A percentile compares a stretch with the other conserved stretches of the same genome.
These are phyloP conservation scores for Mortierella sp. DNA, from an alignment of 371 early-diverging fungal genomes.

Conservation along the genomic window DNA sequence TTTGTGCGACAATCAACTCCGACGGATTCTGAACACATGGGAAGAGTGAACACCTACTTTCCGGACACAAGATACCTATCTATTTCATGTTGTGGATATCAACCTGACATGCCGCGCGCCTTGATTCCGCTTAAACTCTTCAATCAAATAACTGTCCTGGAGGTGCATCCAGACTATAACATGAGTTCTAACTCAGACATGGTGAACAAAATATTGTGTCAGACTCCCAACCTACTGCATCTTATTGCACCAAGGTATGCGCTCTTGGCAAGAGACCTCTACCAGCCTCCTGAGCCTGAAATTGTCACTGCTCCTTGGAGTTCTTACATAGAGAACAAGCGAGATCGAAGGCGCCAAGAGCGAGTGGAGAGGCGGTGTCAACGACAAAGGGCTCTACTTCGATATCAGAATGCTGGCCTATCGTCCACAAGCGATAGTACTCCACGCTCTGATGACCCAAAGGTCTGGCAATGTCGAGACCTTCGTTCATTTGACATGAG, in stretches of 20 bases:
- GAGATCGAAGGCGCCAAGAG: constrained; percentile 14
- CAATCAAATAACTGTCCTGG: no score
- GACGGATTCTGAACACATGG: neutral
- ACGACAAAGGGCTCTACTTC: constrained; percentile 19
- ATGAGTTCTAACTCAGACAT: neutral
- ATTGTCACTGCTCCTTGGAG: neutral
- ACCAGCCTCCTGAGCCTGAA: neutral
- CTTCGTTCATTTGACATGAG: constrained; percentile 17
- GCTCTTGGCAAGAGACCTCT: neutral
- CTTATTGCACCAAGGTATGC: neutral
- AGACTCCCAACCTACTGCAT: neutral
- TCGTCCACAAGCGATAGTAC: neutral
- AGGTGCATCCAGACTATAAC: neutral
- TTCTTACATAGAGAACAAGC: neutral
- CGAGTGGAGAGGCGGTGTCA: constrained; percentile 11
- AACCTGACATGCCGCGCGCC: neutral
- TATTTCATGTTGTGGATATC: neutral
- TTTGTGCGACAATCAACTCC: neutral
- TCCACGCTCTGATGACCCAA: neutral
- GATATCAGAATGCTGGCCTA: constrained; percentile 3
- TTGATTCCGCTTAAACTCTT: neutral
- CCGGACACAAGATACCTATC: neutral
- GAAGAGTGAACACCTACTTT: neutral
- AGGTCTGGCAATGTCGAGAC: constrained; percentile 20
- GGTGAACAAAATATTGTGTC: neutral